Evolutionary conservation across 2,329 filamentous ascomycete species (phyloP).

Genomic region (Fusarium sublunatum): DNA sequence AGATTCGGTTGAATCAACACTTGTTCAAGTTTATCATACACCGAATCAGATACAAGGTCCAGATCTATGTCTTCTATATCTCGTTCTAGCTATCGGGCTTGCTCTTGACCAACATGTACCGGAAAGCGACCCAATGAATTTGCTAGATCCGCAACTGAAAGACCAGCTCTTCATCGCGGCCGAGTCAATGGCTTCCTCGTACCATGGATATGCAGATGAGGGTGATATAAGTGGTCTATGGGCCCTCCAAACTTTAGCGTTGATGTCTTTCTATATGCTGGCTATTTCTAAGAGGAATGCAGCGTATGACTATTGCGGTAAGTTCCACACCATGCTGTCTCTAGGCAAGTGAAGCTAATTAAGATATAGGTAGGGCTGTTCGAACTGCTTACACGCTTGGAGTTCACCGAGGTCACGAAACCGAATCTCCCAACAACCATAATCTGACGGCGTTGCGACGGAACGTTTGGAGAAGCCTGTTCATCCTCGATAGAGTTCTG

Average conservation of each 20-base stretch:
- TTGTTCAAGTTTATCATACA: slow-evolving; percentile 56
- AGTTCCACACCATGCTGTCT: slow-evolving; percentile 23
- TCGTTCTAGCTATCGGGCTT: slow-evolving; percentile 72
- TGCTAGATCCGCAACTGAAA: slow-evolving; percentile 62
- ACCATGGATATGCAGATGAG: slow-evolving; percentile 57
- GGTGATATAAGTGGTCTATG: slow-evolving; percentile 72
- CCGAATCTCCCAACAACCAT: slow-evolving; percentile 54
- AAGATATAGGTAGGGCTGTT: slow-evolving; percentile 67
- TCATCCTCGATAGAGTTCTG: slow-evolving; percentile 72
- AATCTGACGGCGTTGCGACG: slow-evolving; percentile 60
- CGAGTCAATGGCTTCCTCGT: slow-evolving; percentile 59
- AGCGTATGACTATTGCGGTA: slow-evolving; percentile 71
- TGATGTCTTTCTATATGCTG: slow-evolving; percentile 74
- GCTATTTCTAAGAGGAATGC: slow-evolving; percentile 70
- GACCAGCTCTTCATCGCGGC: slow-evolving; percentile 72
- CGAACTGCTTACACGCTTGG: slow-evolving; percentile 71
- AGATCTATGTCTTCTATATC: slow-evolving; percentile 68
- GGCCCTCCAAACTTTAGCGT: slow-evolving; percentile 70
- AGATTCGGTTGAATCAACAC: slow-evolving; percentile 63
- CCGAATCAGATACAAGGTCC: slow-evolving; percentile 55
- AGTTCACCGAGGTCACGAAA: slow-evolving; percentile 68
- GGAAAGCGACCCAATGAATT: slow-evolving; percentile 63
- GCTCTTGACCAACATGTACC: slow-evolving; percentile 65
- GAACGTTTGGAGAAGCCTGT: slow-evolving; percentile 73
- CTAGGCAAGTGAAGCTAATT: slow-evolving; percentile 7